These are phyloP conservation scores for Arthrobotrys sinensis DNA, from an alignment of 2,329 filamentous ascomycete species.

Conservation along the genomic window DNA sequence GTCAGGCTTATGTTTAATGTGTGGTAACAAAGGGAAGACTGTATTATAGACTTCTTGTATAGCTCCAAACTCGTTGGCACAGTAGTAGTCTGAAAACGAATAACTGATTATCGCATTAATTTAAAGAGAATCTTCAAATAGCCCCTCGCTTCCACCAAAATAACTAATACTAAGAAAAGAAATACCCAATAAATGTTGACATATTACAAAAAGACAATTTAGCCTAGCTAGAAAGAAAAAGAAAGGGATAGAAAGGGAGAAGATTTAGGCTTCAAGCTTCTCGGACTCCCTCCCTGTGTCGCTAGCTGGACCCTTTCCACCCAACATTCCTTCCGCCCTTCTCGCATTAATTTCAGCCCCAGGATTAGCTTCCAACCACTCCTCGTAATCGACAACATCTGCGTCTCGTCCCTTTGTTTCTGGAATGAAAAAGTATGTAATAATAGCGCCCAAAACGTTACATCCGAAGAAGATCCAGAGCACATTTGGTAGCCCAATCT, in stretches of 20 bases:
- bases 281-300: background rate
- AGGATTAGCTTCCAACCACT: constrained; percentile 60
- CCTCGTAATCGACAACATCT: constrained; percentile 63
- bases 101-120: no score
- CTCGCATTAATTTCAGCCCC: constrained; percentile 17
- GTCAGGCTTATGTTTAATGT: no score
- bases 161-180: background rate
- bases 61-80: no score
- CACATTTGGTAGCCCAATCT: constrained; percentile 62
- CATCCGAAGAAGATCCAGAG: constrained; percentile 65
- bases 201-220: background rate
- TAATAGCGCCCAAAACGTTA: constrained; percentile 62
- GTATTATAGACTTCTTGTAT: no score
- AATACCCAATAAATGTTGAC: background rate
- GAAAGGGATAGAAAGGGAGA: background rate
- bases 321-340: constrained; percentile 45
- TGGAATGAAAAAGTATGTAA: constrained; percentile 64
- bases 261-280: constrained; percentile 15
- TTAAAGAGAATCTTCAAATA: no score
- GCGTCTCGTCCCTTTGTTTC: constrained; percentile 64
- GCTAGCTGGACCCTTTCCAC: constrained; percentile 24
- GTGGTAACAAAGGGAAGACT: no score
- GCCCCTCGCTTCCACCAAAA: no score
- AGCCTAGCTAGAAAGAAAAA: background rate
- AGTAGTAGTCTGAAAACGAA: no score